phyloP scores from a whole-genome alignment of 1,284 basidiomycete genomes.

The Ceratobasidium theobromae region DNA sequence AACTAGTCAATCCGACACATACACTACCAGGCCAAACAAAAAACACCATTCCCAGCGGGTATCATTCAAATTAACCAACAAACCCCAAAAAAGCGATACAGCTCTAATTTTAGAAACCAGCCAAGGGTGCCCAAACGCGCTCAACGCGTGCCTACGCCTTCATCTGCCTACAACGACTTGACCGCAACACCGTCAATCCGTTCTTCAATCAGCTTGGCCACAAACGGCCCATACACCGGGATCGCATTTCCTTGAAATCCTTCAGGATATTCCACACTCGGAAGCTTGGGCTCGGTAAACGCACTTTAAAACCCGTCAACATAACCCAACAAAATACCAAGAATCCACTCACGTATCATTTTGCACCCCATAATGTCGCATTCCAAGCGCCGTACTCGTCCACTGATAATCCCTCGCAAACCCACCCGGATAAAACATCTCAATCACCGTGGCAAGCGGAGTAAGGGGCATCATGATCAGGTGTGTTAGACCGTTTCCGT shows the following conservation, averaged over 20 bases:
- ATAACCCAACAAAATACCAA: neutral
- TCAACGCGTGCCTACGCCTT: no score
- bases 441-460: slow-evolving; percentile 34
- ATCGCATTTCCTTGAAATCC: slow-evolving; percentile 51
- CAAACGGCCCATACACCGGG: slow-evolving; percentile 40
- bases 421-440: slow-evolving; percentile 37
- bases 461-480: slow-evolving; percentile 36
- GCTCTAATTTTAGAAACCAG: no score
- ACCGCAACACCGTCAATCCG: slow-evolving; percentile 31
- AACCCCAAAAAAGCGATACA: no score
- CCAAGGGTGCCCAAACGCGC: no score
- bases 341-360: slow-evolving; percentile 4
- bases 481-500: slow-evolving; percentile 37
- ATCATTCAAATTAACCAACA: no score
- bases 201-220: slow-evolving; percentile 35
- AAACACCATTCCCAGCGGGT: no score
- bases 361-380: slow-evolving; percentile 44
- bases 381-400: slow-evolving; percentile 43
- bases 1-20: no score
- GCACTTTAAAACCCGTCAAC: slow-evolving; percentile 14
- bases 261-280: slow-evolving; percentile 47
- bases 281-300: slow-evolving; percentile 44
- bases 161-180: neutral
- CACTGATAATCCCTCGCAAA: slow-evolving; percentile 37
- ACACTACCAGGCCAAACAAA: no score